phyloP scores from a whole-genome alignment of 371 early-diverging fungal genomes.

The Mucor irregularis region DNA sequence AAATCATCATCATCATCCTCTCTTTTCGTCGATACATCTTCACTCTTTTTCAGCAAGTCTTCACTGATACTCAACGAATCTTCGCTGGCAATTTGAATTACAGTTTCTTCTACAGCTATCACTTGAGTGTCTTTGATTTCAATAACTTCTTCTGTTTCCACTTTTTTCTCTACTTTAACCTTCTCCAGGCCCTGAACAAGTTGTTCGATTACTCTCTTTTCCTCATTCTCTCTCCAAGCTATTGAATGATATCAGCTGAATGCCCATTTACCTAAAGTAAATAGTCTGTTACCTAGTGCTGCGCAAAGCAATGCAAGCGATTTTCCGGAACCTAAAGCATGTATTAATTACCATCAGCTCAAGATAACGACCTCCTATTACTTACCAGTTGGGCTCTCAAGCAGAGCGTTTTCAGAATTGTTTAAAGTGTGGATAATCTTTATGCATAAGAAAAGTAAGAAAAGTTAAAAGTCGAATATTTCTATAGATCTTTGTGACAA shows the following conservation, averaged over 20 bases:
- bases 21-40: too few relatives aligned
- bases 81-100: too few relatives aligned
- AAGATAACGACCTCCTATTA: background rate
- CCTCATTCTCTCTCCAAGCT: slow-evolving; percentile 31
- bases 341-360: background rate
- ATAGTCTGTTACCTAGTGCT: slow-evolving; percentile 45
- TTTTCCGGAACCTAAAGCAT: slow-evolving; percentile 56
- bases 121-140: too few relatives aligned
- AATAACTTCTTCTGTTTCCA: slow-evolving; percentile 1
- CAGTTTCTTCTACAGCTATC: too few relatives aligned
- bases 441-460: background rate
- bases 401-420: slow-evolving; percentile 48
- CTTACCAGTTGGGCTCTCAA: slow-evolving; percentile 64
- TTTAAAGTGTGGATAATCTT: slow-evolving; percentile 58
- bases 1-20: background rate
- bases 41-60: too few relatives aligned
- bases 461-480: background rate
- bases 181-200: too few relatives aligned
- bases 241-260: background rate
- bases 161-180: background rate
- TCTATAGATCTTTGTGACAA: background rate
- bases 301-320: slow-evolving; percentile 59
- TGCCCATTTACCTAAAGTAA: background rate
- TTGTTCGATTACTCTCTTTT: slow-evolving; percentile 4
- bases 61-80: too few relatives aligned